Evolutionary conservation across 331 rosid species (phyloP).

Genomic region (Telfairia occidentalis): DNA sequence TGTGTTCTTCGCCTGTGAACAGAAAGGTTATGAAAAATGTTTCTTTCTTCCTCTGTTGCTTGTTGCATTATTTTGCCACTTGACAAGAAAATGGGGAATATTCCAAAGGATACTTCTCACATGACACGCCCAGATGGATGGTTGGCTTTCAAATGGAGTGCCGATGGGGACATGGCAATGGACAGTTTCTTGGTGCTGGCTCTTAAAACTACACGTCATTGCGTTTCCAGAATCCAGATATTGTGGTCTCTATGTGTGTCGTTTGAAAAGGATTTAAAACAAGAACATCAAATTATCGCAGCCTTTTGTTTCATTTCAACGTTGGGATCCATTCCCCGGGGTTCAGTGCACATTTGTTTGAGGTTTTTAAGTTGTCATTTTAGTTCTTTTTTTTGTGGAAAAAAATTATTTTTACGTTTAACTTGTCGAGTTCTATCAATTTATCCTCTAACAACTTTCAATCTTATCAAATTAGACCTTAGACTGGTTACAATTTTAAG

Average conservation of each 20-base stretch:
- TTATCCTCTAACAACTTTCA: too few relatives aligned
- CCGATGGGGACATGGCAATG: background rate
- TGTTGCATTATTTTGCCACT: background rate
- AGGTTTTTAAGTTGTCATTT: background rate
- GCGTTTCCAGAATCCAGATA: background rate
- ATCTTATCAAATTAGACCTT: too few relatives aligned
- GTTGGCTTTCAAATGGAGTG: background rate
- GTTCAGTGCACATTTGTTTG: background rate
- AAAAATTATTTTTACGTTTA: too few relatives aligned
- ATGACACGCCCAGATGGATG: conserved; percentile 7
- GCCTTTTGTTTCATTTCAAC: background rate
- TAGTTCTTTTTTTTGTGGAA: too few relatives aligned
- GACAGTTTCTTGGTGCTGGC: background rate
- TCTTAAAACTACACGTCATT: conserved; percentile 2
- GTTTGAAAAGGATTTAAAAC: background rate
- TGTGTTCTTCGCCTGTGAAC: background rate
- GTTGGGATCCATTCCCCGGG: background rate
- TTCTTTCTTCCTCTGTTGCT: background rate
- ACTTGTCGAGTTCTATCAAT: too few relatives aligned
- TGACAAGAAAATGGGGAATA: background rate
- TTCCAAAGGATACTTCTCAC: conserved; percentile 6
- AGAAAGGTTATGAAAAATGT: background rate
- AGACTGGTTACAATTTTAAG: too few relatives aligned
- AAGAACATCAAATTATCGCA: background rate
- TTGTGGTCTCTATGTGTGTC: background rate